These are phyloP conservation scores for Leccinum truebloodii DNA, from an alignment of 768 basidiomycete genomes.

Conservation along the genomic window DNA sequence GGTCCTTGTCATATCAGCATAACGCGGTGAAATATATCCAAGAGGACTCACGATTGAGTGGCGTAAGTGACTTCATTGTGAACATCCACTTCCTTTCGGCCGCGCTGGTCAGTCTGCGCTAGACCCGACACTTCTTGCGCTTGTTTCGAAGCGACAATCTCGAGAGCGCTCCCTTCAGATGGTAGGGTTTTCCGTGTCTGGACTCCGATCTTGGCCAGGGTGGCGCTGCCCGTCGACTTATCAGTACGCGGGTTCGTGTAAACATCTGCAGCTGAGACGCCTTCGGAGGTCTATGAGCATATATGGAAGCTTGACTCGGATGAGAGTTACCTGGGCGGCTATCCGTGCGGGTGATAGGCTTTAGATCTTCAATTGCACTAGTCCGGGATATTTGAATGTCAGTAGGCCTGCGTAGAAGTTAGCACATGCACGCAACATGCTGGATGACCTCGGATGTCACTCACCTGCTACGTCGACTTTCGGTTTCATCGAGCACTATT, in stretches of 20 bases:
- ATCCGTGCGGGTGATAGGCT: background rate
- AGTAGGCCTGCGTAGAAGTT: constrained; percentile 2
- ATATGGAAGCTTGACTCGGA: background rate
- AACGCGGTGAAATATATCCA: background rate
- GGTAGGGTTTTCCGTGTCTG: background rate
- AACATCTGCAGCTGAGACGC: background rate
- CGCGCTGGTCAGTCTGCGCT: background rate
- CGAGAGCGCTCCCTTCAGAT: background rate
- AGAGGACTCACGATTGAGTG: constrained; percentile 6
- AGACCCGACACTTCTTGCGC: background rate
- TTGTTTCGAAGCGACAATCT: background rate
- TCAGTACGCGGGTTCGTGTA: background rate
- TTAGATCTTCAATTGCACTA: background rate
- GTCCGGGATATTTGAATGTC: background rate
- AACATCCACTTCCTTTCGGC: background rate
- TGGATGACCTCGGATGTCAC: background rate
- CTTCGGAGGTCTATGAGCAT: background rate
- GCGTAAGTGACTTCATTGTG: background rate
- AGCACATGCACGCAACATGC: background rate
- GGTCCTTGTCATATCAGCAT: constrained; percentile 1
- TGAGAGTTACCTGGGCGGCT: background rate
- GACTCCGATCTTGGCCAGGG: background rate
- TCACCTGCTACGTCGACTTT: constrained; percentile 1
- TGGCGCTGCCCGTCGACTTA: background rate
- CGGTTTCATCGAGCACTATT: background rate